Percentiles rank a stretch among this genome's conserved stretches.
Evolutionary conservation across 2,329 filamentous ascomycete genomes (phyloP).

Genomic region (Colletotrichum musae): DNA sequence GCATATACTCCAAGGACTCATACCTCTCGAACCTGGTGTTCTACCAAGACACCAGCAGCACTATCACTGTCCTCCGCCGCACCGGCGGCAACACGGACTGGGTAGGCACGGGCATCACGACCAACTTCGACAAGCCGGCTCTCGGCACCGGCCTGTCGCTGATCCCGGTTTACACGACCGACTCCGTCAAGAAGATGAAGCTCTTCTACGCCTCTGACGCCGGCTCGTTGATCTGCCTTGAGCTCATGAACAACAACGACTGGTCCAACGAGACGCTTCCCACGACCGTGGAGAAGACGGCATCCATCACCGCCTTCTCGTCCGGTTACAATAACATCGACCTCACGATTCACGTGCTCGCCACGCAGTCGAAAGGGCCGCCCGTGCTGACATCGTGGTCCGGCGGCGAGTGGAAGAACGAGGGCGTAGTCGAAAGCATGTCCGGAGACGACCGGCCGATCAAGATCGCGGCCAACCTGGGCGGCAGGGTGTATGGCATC

Average conservation of each 20-base stretch:
- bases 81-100: slow-evolving; percentile 33
- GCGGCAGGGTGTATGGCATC: slow-evolving; percentile 36
- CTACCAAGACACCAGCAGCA: slow-evolving; percentile 33
- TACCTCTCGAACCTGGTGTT: slow-evolving; percentile 34
- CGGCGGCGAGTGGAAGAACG: slow-evolving; percentile 28
- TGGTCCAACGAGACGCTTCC: slow-evolving; percentile 27
- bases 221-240: slow-evolving; percentile 23
- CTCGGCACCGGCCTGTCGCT: slow-evolving; percentile 27
- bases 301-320: slow-evolving; percentile 34
- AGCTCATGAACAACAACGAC: slow-evolving; percentile 17
- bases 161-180: slow-evolving; percentile 29
- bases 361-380: slow-evolving; percentile 7
- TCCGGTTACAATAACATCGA: slow-evolving; percentile 33
- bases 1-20: slow-evolving; percentile 25
- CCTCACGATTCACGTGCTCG: slow-evolving; percentile 35
- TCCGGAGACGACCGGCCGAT: slow-evolving; percentile 26
- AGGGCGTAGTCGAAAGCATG: slow-evolving; percentile 27
- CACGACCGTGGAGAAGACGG: slow-evolving; percentile 15
- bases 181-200: slow-evolving; percentile 18
- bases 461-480: slow-evolving; percentile 35
- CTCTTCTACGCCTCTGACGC: slow-evolving; percentile 30
- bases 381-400: slow-evolving; percentile 21
- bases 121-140: slow-evolving; percentile 25
- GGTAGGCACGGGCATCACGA: slow-evolving; percentile 22
- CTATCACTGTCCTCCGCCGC: slow-evolving; percentile 25